Conservation (phyloP, 495 filamentous ascomycete species). For the Coniosporium apollinis region DNA sequence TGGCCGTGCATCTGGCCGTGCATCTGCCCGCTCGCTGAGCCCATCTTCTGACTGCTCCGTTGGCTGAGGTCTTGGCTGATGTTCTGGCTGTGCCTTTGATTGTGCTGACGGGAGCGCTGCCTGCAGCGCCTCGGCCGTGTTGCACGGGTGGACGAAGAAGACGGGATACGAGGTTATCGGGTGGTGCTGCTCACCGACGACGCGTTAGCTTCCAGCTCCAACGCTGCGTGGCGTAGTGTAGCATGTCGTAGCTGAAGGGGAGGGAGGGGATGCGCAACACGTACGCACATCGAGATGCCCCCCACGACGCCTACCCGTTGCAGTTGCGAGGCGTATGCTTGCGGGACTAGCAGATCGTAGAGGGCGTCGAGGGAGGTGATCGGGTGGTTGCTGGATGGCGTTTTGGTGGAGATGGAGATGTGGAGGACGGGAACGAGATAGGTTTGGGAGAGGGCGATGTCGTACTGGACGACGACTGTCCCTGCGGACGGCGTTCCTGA, state of each 20-base stretch:
- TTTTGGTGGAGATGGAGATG: neutral
- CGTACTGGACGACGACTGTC: too few relatives aligned
- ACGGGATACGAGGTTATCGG: constrained; percentile 53
- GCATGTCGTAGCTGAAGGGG: neutral
- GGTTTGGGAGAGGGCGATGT: constrained; percentile 39
- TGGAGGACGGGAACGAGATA: constrained; percentile 43
- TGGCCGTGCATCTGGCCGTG: too few relatives aligned
- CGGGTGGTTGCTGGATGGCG: constrained; percentile 19
- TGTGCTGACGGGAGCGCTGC: too few relatives aligned
- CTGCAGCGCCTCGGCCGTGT: constrained; percentile 61
- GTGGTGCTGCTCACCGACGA: constrained; percentile 48
- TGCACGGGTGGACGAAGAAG: constrained; percentile 76
- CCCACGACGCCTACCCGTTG: constrained; percentile 47
- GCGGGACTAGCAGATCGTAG: constrained; percentile 52
- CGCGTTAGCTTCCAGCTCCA: too few relatives aligned
- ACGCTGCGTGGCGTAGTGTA: neutral
- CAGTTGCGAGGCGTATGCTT: constrained; percentile 38
- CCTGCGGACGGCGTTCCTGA: too few relatives aligned
- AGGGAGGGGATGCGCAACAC: too few relatives aligned
- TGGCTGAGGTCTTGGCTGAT: too few relatives aligned
- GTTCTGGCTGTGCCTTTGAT: too few relatives aligned
- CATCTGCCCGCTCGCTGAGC: too few relatives aligned
- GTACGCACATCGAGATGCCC: constrained; percentile 59
- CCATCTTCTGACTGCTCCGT: too few relatives aligned
- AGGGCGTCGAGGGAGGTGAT: constrained; percentile 44